These are phyloP conservation scores for Vigna mungo DNA, from an alignment of 306 rosid genomes.

Conservation along the genomic window DNA sequence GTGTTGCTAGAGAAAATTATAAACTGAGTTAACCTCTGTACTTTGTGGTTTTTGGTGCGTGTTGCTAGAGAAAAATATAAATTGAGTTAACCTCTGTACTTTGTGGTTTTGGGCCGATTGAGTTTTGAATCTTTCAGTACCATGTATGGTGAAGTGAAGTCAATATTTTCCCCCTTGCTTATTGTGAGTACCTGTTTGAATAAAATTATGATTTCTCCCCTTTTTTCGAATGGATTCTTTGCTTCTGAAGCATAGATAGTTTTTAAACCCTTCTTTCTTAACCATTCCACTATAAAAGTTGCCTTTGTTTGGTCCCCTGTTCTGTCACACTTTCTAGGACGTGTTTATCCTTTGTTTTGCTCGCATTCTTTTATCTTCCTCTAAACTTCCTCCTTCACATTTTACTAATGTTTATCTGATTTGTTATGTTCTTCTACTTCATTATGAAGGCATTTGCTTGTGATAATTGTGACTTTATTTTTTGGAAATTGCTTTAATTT, in stretches of 20 bases:
- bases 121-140: no score
- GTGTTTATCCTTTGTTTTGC: neutral
- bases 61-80: no score
- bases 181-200: no score
- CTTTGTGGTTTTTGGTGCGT: no score
- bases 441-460: neutral
- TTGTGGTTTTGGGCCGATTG: no score
- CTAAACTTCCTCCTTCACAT: neutral
- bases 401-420: neutral
- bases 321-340: neutral
- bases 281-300: neutral
- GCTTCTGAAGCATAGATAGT: neutral
- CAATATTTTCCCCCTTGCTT: no score
- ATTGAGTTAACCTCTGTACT: no score
- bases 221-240: neutral
- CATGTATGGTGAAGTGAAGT: no score
- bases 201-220: neutral
- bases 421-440: neutral
- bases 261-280: neutral
- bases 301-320: neutral
- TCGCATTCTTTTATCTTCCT: neutral
- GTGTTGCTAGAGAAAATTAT: no score
- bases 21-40: no score
- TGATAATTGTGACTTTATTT: neutral
- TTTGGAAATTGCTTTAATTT: neutral